Conservation (phyloP, 2,329 filamentous ascomycete species). For the Cryphonectria radicalis region DNA sequence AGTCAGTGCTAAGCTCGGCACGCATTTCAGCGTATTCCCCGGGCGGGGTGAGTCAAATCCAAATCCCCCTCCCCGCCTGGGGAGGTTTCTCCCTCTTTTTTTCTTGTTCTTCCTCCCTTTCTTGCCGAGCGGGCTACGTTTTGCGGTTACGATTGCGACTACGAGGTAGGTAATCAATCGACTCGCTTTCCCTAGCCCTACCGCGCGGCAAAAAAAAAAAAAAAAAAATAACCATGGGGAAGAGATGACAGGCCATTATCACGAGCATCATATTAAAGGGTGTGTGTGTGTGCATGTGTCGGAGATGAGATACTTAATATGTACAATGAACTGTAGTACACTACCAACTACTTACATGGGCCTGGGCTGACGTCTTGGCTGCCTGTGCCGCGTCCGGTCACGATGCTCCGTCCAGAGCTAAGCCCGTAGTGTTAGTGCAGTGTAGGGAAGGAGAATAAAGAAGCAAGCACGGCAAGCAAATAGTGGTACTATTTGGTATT, state of each 20-base stretch:
- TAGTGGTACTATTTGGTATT: too few relatives aligned
- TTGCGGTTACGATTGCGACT: slow-evolving; percentile 1
- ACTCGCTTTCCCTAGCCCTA: not conserved
- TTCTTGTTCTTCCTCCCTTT: not conserved
- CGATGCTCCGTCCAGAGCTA: not conserved
- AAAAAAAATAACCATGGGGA: not conserved
- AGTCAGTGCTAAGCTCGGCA: not conserved
- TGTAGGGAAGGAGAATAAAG: too few relatives aligned
- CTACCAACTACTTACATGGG: not conserved
- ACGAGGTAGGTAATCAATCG: not conserved
- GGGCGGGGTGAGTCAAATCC: not conserved
- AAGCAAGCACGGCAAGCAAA: too few relatives aligned
- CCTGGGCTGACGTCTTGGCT: not conserved
- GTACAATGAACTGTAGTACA: not conserved
- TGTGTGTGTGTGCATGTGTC: not conserved
- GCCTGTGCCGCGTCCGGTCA: slow-evolving; percentile 7
- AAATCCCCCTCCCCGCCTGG: too few relatives aligned
- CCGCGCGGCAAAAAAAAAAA: slow-evolving; percentile 2
- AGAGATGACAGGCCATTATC: not conserved
- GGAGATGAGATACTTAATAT: not conserved
- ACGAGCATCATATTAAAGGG: not conserved
- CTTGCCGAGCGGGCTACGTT: too few relatives aligned
- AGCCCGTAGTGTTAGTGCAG: not conserved
- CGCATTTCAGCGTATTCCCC: not conserved
- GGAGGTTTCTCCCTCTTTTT: too few relatives aligned